Conservation (phyloP, 2,329 filamentous ascomycete genomes). For the Hymenoscyphus occultus region DNA sequence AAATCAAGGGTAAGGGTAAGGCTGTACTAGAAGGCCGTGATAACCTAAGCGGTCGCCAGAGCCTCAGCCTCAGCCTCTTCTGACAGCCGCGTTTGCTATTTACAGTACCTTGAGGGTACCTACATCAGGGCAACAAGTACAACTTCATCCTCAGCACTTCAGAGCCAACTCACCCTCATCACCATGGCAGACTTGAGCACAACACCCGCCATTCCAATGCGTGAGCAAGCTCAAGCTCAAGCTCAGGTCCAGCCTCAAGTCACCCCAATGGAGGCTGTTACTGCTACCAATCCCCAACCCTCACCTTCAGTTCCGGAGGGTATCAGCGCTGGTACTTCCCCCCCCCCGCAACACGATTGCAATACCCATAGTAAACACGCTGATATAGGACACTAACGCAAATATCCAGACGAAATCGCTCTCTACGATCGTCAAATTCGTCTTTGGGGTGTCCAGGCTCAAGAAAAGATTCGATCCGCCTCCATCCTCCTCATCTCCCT, state of each 20-base stretch:
- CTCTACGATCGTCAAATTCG: conserved; percentile 97
- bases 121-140: no score
- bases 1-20: no score
- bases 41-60: not conserved
- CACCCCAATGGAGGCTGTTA: conserved; percentile 3
- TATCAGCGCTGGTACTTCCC: conserved; percentile 10
- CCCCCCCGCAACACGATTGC: not conserved
- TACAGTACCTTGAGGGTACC: not conserved
- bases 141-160: not conserved
- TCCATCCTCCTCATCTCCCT: conserved; percentile 88
- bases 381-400: conserved; percentile 11
- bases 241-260: not conserved
- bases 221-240: not conserved
- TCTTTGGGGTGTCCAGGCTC: conserved; percentile 93
- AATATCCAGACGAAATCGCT: conserved; percentile 77
- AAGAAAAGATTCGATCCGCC: conserved; percentile 85
- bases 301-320: not conserved
- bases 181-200: conserved; percentile 4
- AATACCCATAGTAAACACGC: conserved; percentile 1
- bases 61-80: not conserved
- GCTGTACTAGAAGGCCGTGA: no score
- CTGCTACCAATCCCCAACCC: not conserved
- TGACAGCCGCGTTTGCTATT: conserved; percentile 1
- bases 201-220: not conserved
- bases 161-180: not conserved